Evolutionary conservation across 2,329 filamentous ascomycete species (phyloP), one percentile per base, ranked within the genome.

Genomic region (Zasmidium cellare): DNA sequence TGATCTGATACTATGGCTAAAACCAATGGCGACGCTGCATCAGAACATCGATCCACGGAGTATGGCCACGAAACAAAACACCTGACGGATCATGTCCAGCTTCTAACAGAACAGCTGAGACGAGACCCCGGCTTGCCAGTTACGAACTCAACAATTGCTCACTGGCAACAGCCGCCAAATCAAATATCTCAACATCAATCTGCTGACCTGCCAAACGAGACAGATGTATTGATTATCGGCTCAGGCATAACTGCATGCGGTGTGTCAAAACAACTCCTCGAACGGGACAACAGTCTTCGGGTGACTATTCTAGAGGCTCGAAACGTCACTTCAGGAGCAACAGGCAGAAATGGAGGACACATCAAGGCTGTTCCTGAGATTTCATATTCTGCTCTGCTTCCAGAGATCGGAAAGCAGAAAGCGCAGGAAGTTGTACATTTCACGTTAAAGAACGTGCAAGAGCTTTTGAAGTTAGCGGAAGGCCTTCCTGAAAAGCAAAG

Each of bases 271-370:
- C 57, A 63, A 19, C 56, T 66, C 2, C 51, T 66, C 19, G 18
- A 55, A 9, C 44, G 54, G n/a, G 44, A 61, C 28, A 9, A 44
- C 2, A 41, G 53, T 2, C 35, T 61, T 2, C 53, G 51, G 1
- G 55, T 66, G 3, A 51, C 56, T 12, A 57, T 66, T 28, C 56
- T 66, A 1, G 64, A 66, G 47, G 64, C 62, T 24, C 60, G 64
- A 0, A 55, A 46, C 19, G 56, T 62, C 28, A 56, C 55, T 23
- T 60, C 56, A 23, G 64, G 64, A 2, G 64, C 62, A 1, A 57
- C 57, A 1, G 61, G 61, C n/a, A 38, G 60, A 2, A 65, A 63
- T 16, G 61, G 63, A 0, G 63, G 61, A 5, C 58, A 63, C 48
- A 57, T 60, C 23, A 63, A 61, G 28, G 49, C 60, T 9, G 57